Evolutionary conservation across 1,284 basidiomycete species (phyloP), one percentile per base, ranked within the genome.

Genomic region (Volvariella volvacea): DNA sequence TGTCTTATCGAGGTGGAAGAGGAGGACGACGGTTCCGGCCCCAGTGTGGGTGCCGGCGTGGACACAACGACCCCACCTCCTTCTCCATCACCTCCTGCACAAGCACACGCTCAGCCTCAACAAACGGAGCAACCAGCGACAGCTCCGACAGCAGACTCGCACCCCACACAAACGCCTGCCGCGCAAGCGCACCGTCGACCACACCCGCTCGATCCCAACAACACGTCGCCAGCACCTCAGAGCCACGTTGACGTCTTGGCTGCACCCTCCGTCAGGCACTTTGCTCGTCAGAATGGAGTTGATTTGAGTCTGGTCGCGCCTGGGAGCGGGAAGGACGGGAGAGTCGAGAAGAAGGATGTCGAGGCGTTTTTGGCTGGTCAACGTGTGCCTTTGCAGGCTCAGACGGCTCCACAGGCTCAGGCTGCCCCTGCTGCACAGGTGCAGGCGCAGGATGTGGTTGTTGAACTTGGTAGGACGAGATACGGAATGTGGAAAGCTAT

Each of bases 401-500:
- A 12, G 25, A 41, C 44, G 20, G 40, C 51, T 7, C 16, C 25
- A 36, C 22, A 45, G 19, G 39, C 32, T 9, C 16, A 20, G 8
- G 14, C 43, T 16, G 16, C 15, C 22, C 50, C 36, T 9, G 42
- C 43, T 16, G 16, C 15, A 22, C 50, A 33, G 7, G 42, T 37
- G 16, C 53, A 50, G 17, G 39, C 45, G 9, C 61, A 70, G 30
- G 78, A 83, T 38, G 64, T 73, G 9, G 67, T 81, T 1, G 76
- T 91, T 2, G 85, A 88, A 47, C 70, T 92, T 43, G 85, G 84
- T 14, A 70, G 88, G 52, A 92, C 88, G 7, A 71, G 90, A 46
- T 80, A 83, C 59, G 81, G 80, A 31, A 92, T 92, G 89, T 92
- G 80, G 78, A 87, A 87, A 53, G 87, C 86, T 1, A 91, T 92